Evolutionary conservation across 371 early-diverging fungal species (phyloP), one percentile per base, ranked within the genome.

Genomic region (Rhizopus delemar): DNA sequence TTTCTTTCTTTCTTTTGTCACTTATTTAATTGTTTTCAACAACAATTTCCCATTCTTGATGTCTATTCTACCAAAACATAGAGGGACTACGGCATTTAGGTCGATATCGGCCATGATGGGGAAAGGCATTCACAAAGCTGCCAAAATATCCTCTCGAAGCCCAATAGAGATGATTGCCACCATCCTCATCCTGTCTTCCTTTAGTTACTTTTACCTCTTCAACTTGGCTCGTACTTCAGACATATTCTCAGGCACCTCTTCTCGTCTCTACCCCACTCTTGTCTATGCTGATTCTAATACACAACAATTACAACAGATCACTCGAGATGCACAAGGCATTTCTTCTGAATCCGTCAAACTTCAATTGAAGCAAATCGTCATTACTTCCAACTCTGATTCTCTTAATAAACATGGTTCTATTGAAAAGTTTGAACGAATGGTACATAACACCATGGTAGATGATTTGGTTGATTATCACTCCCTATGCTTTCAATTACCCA

Each of bases 101-200:
- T 71, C 71, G 13, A 55, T 65, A 35, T 64, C 71, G 9, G 59
- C 52, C 31, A 53, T 65, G 31, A 46, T 68, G 52, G 71, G 71
- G 16, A 71, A 61, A 54, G 68, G 68, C 45, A 68, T 71, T 16
- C 68, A 71, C 12, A 55, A 57, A 22, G 68, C 71, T 38, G 68
- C 71, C 15, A 65, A 62, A 41, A 38, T 79, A 5, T 68, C 80
- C 0, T 66, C 75, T 46, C 73, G 77, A 12, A 86, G 88, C 69
- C 93, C 93, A 33, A 90, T 94, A 57, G 94, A 94, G 75, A 88
- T 86, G 70, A 90, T 94, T 60, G 85, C 86, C 51, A 72, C 82
- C 59, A 86, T 85, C 59, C 73, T 92, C 51, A 80, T 93, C 41
- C 60, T 90, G 34, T 90, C 91, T 7, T 86, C 89, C 12, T 86